Conservation (phyloP, 139 green algal genomes). For the Chlorella sp. region DNA sequence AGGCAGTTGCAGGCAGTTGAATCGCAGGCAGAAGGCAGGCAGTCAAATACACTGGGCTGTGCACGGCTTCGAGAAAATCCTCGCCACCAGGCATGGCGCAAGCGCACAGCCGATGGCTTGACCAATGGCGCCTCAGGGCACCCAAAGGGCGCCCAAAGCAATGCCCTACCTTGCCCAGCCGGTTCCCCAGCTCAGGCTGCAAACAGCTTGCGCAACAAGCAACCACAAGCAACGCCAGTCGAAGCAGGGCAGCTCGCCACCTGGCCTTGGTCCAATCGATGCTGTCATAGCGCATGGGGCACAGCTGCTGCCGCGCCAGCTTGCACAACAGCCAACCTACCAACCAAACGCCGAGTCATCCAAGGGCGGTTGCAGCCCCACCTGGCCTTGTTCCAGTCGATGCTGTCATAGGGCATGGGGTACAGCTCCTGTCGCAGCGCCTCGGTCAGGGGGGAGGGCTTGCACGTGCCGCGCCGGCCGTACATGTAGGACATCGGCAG, state of each 20-base stretch:
- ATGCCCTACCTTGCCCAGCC: no score
- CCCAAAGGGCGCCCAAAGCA: no score
- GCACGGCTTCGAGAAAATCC: no score
- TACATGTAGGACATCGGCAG: slow-evolving; percentile 99
- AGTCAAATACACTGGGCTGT: no score
- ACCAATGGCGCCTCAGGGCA: no score
- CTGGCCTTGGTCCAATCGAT: not conserved
- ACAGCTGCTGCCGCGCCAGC: not conserved
- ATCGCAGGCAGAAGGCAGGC: not conserved
- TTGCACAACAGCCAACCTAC: no score
- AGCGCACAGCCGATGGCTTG: no score
- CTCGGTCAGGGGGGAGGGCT: slow-evolving; percentile 58
- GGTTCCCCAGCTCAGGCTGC: no score
- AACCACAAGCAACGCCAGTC: no score
- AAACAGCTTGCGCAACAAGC: no score
- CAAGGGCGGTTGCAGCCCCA: not conserved
- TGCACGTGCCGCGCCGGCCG: slow-evolving; percentile 73
- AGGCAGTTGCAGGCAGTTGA: not conserved
- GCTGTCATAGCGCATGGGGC: no score
- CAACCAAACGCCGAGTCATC: not conserved
- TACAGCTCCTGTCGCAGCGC: slow-evolving; percentile 88
- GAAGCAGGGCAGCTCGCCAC: not conserved
- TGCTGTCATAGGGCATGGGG: slow-evolving; percentile 76
- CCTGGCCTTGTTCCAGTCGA: slow-evolving; percentile 92
- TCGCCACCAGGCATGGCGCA: no score